Evolutionary conservation across 306 rosid genomes (phyloP).

Genomic region (Vigna angularis): DNA sequence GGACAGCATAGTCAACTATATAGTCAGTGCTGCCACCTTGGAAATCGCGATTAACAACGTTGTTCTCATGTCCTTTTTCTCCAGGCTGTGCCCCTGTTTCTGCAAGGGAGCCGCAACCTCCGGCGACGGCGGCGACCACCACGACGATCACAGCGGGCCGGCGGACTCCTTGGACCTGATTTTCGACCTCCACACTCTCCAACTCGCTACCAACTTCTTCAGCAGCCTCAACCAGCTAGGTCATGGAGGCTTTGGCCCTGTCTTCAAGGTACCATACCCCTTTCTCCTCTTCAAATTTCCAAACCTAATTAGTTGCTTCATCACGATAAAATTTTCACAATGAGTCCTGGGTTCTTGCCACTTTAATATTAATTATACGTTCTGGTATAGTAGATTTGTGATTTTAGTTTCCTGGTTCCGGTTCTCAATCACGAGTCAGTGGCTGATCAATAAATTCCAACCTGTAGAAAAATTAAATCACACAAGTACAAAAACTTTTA

Average conservation of each 20-base stretch:
- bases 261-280: conserved; percentile 73
- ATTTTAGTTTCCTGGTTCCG: too few species aligned
- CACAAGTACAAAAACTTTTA: too few species aligned
- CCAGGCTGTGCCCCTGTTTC: conserved; percentile 53
- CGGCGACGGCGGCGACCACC: background rate
- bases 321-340: background rate
- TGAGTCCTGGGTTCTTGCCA: too few species aligned
- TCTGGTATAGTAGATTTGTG: too few species aligned
- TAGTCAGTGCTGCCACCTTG: background rate
- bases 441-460: too few species aligned
- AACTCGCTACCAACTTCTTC: conserved; percentile 82
- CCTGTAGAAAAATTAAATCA: too few species aligned
- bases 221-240: conserved; percentile 77
- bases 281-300: background rate
- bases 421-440: too few species aligned
- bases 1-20: background rate
- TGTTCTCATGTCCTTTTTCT: conserved; percentile 50
- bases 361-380: too few species aligned
- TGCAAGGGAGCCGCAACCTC: conserved; percentile 32
- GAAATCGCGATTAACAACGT: background rate
- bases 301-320: background rate
- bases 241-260: conserved; percentile 96
- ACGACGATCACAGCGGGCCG: conserved; percentile 28
- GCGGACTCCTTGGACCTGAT: conserved; percentile 56
- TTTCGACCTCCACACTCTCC: conserved; percentile 63